Evolutionary conservation across 2,329 filamentous ascomycete genomes (phyloP), one percentile per base, ranked within the genome.

Genomic region (Incumbomyces delicatus): DNA sequence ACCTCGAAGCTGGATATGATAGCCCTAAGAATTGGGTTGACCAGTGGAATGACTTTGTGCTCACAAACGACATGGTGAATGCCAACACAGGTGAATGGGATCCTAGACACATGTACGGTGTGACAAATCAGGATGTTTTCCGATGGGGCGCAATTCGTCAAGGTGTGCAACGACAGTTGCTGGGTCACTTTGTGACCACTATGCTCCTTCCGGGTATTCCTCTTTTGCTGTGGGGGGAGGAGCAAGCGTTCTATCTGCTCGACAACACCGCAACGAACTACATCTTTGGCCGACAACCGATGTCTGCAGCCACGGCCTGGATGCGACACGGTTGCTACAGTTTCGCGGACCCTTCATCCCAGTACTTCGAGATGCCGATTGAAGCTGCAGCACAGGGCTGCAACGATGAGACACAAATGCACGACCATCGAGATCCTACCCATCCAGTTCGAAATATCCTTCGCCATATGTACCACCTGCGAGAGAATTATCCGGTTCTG

Each of bases 71-170:
- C 54, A 63, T 81, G 53, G 62, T 76, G 51, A 81, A 81, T 53
- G 68, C 74, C 2, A 75, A 78, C 56, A 80, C 75, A 2, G 77
- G 77, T 29, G 61, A 73, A 44, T 78, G 80, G 50, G 79, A 83
- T 53, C 79, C 79, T 2, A 71, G 79, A 1, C 78, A 82, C 57
- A 73, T 82, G 70, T 81, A 75, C 56, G 79, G 78, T 41, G 72
- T 74, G 2, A 79, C 77, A 6, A 82, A 82, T 56, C 79, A 83
- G 61, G 79, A 83, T 57, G 76, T 82, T 6, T 77, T 82, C 54
- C 70, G 78, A 31, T 82, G 78, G 78, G 78, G 78, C 7, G 70
- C 75, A 8, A 65, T 82, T 18, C 64, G 67, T 32, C 70, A 77
- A 48, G 78, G 78, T 3, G 74, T 74, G 0, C 67, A 80, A 54